Evolutionary conservation across 805 yeast species (phyloP), one percentile per base, ranked within the genome.

Genomic region (Yarrowia porcina): DNA sequence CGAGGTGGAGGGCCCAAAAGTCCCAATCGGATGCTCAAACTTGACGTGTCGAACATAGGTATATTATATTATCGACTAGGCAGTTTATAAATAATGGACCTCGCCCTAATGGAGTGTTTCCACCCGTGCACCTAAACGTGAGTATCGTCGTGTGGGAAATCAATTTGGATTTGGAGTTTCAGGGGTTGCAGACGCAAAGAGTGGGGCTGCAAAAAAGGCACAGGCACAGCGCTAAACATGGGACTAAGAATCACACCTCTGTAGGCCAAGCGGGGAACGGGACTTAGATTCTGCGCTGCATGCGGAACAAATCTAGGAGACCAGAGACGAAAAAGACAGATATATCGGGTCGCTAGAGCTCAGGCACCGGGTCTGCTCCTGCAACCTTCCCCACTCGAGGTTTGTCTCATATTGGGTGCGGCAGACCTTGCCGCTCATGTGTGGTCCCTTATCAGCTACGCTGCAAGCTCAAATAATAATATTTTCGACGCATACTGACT

Each of bases 331-430:
- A n/a, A n/a, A n/a, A n/a, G n/a, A n/a, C n/a, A n/a, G n/a, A n/a
- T n/a, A n/a, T n/a, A n/a, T n/a, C n/a, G n/a, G n/a, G n/a, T n/a
- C n/a, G n/a, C n/a, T n/a, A n/a, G n/a, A n/a, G n/a, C 27, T 17
- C 17, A 25, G 17, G 44, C 10, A 25, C 44, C 5, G 50, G 6
- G 21, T 6, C 33, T 17, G 49, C 15, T 44, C 23, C 52, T 49
- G 56, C 56, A 49, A 21, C 30, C 56, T 49, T 32, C 56, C 56
- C 56, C 56, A 49, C 56, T 33, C 21, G 30, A 49, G 56, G 39
- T 38, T 49, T 49, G 56, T 49, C 39, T 49, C 39, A 32, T 21
- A 21, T 49, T 49, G 28, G 27, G 52, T 30, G 36, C 33, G 36
- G 25, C 36, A 30, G 6, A 13, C 36, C 56, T 27, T 49, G 56